These are phyloP conservation scores for Solanum verrucosum DNA, from an alignment of 257 asterid genomes.

Conservation along the genomic window DNA sequence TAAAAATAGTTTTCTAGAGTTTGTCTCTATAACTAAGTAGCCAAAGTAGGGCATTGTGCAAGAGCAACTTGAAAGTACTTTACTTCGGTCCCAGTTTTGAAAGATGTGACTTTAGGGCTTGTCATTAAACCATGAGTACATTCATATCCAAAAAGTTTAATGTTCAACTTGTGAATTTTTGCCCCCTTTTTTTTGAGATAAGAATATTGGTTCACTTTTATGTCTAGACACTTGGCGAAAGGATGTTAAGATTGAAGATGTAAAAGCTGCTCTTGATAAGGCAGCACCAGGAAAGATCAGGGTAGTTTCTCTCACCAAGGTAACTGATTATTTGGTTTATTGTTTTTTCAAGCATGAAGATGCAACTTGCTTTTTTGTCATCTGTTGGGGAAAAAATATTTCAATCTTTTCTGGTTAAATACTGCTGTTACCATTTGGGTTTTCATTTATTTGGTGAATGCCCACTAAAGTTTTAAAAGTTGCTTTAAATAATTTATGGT, in stretches of 20 bases:
- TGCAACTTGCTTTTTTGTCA: neutral
- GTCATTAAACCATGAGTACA: neutral
- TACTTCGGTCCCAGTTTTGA: neutral
- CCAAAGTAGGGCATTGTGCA: neutral
- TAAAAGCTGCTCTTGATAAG: conserved; percentile 52
- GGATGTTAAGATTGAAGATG: conserved; percentile 53
- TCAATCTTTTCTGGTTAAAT: neutral
- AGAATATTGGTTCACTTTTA: neutral
- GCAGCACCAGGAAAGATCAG: conserved; percentile 64
- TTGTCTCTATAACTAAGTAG: neutral
- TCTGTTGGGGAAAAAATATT: neutral
- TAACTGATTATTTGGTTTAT: conserved; percentile 14
- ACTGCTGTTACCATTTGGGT: neutral
- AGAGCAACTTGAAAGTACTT: neutral
- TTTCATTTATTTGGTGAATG: neutral
- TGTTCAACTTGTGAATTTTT: neutral
- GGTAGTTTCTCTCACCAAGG: conserved; percentile 71
- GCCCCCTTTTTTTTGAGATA: neutral
- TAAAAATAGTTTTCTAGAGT: neutral
- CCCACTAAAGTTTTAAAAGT: neutral
- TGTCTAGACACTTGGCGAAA: conserved; percentile 86
- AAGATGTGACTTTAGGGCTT: neutral
- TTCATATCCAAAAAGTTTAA: neutral
- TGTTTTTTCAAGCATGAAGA: neutral
- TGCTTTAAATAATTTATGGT: neutral